These are phyloP conservation scores for Moesziomyces sp. DNA, from an alignment of 1,284 basidiomycete species.

Conservation along the genomic window DNA sequence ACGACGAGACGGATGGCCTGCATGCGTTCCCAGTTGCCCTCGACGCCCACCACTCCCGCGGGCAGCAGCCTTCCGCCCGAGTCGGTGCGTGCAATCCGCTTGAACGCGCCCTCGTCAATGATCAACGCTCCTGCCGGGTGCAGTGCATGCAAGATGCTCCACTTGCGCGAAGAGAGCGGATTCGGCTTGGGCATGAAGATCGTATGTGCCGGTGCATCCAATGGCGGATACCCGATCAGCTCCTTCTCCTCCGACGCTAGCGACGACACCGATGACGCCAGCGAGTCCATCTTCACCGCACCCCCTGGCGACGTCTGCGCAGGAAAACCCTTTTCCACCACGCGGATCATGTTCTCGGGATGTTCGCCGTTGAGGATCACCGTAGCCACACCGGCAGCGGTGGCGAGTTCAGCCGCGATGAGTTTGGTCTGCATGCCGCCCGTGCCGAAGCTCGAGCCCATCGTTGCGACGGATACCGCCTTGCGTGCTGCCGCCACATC, in stretches of 20 bases:
- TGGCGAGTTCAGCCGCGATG: constrained; percentile 96
- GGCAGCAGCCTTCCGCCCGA: constrained; percentile 89
- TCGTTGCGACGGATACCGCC: constrained; percentile 87
- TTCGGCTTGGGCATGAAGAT: constrained; percentile 80
- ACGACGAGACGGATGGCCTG: constrained; percentile 90
- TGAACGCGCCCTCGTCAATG: constrained; percentile 88
- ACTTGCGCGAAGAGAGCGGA: constrained; percentile 88
- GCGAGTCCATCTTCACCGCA: constrained; percentile 24
- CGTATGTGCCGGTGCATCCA: constrained; percentile 79
- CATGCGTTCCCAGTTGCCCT: constrained; percentile 89
- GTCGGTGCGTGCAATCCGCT: constrained; percentile 83
- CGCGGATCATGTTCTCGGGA: constrained; percentile 81
- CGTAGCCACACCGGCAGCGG: constrained; percentile 93
- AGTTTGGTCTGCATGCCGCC: constrained; percentile 99
- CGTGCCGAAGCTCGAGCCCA: constrained; percentile 92
- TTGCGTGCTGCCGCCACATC: constrained; percentile 84
- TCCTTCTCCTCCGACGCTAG: constrained; percentile 37
- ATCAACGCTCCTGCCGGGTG: constrained; percentile 86
- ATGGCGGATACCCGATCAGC: constrained; percentile 47
- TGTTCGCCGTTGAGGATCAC: constrained; percentile 75
- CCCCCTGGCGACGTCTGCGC: background rate
- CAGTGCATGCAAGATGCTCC: constrained; percentile 94
- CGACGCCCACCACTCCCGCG: constrained; percentile 86
- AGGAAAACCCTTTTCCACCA: constrained; percentile 72
- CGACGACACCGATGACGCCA: constrained; percentile 45